Evolutionary conservation across 2,329 filamentous ascomycete genomes (phyloP).

Genomic region (Pseudogymnoascus sp.): DNA sequence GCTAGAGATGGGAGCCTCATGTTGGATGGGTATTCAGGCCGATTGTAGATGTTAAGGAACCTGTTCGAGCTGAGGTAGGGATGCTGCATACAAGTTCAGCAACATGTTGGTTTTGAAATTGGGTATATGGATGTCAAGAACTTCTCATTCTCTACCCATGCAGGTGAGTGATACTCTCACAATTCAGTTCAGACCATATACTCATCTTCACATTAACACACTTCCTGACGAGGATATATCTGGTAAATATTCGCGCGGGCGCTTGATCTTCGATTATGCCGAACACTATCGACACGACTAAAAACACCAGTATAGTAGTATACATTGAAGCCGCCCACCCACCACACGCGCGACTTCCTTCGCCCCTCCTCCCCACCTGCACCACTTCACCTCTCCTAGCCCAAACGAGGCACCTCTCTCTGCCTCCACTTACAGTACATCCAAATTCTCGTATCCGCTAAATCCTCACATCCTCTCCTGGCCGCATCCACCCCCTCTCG

Average conservation of each 20-base stretch:
- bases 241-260: conserved; percentile 1
- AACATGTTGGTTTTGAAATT: not conserved
- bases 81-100: no score
- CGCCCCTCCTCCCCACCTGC: not conserved
- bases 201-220: not conserved
- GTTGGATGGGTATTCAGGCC: not conserved
- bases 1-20: not conserved
- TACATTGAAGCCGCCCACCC: not conserved
- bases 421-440: not conserved
- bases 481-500: not conserved
- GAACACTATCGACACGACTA: not conserved
- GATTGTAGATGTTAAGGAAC: not conserved
- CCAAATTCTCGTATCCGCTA: not conserved
- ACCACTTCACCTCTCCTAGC: not conserved
- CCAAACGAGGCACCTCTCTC: not conserved
- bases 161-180: not conserved
- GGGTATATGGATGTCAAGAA: not conserved
- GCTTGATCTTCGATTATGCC: conserved; percentile 4
- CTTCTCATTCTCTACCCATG: not conserved
- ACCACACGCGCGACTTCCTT: not conserved
- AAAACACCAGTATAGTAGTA: conserved; percentile 2
- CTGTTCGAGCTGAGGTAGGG: no score
- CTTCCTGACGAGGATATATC: not conserved
- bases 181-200: not conserved
- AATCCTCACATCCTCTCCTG: not conserved